Evolutionary conservation across 176 grass and related monocot genomes (phyloP).

Genomic region (Triticum monococcum): DNA sequence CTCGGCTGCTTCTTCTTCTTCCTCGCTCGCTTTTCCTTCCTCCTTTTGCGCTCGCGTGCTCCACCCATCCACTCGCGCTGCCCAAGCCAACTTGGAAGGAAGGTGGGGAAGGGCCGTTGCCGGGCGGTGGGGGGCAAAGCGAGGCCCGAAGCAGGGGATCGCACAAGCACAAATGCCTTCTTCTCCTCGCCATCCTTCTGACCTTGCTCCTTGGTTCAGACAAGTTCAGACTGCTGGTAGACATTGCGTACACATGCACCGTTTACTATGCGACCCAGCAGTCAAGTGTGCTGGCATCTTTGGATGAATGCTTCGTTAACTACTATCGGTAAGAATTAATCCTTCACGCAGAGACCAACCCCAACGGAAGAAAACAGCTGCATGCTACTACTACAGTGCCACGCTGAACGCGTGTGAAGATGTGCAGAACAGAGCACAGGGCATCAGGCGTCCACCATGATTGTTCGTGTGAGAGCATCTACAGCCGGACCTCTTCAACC

Average conservation of each 20-base stretch:
- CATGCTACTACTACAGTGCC: too few relatives aligned
- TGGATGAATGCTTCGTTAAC: too few relatives aligned
- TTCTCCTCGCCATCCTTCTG: not conserved
- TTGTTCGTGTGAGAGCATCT: too few relatives aligned
- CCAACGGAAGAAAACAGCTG: too few relatives aligned
- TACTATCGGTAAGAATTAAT: too few relatives aligned
- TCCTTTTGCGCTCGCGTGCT: constrained; percentile 24
- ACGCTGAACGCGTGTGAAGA: too few relatives aligned
- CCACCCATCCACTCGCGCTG: not conserved
- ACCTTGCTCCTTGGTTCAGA: not conserved
- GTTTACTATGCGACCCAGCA: too few relatives aligned
- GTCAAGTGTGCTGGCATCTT: too few relatives aligned
- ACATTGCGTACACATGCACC: not conserved
- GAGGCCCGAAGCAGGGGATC: not conserved
- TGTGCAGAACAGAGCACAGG: too few relatives aligned
- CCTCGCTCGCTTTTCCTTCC: not conserved
- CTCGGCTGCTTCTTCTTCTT: not conserved
- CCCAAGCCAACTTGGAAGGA: not conserved
- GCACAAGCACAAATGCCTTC: not conserved
- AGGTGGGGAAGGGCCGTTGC: not conserved
- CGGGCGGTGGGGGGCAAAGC: not conserved
- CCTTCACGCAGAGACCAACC: too few relatives aligned
- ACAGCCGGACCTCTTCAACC: too few relatives aligned
- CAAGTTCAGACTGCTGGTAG: not conserved
- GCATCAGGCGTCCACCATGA: too few relatives aligned